These are phyloP conservation scores for Pistacia vera DNA, from an alignment of 345 rosid genomes.

Conservation along the genomic window DNA sequence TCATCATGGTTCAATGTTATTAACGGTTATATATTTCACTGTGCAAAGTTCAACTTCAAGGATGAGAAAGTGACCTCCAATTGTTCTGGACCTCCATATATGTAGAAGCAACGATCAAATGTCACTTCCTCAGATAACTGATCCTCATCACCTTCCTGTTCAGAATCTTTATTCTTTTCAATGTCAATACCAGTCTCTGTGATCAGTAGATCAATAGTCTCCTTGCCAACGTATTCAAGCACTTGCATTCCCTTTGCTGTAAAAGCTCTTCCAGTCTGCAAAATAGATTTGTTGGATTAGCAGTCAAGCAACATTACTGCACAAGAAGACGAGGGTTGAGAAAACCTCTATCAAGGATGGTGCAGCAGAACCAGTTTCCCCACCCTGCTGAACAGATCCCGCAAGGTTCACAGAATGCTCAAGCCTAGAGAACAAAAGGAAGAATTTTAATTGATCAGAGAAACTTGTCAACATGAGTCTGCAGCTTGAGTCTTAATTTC, in stretches of 20 bases:
- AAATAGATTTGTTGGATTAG: constrained; percentile 19
- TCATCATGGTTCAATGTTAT: constrained; percentile 23
- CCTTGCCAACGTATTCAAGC: constrained; percentile 94
- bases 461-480: not conserved
- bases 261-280: constrained; percentile 91
- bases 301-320: constrained; percentile 8
- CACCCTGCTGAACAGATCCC: constrained; percentile 69
- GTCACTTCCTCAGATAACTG: constrained; percentile 82
- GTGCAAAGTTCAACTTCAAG: constrained; percentile 21
- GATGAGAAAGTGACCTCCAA: constrained; percentile 65
- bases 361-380: constrained; percentile 64
- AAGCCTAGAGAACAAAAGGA: constrained; percentile 52
- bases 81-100: constrained; percentile 99
- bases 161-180: constrained; percentile 56
- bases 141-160: constrained; percentile 55
- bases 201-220: constrained; percentile 89
- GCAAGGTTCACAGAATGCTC: constrained; percentile 71
- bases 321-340: constrained; percentile 18
- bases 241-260: constrained; percentile 96
- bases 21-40: constrained; percentile 16
- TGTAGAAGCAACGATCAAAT: constrained; percentile 97
- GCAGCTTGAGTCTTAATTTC: not conserved
- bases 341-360: constrained; percentile 90
- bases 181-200: constrained; percentile 78
- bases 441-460: constrained; percentile 2